A percentile compares a stretch with the other conserved stretches of the same genome.
Conservation (phyloP, 2,329 filamentous ascomycete genomes). For the Hortaea werneckii region DNA sequence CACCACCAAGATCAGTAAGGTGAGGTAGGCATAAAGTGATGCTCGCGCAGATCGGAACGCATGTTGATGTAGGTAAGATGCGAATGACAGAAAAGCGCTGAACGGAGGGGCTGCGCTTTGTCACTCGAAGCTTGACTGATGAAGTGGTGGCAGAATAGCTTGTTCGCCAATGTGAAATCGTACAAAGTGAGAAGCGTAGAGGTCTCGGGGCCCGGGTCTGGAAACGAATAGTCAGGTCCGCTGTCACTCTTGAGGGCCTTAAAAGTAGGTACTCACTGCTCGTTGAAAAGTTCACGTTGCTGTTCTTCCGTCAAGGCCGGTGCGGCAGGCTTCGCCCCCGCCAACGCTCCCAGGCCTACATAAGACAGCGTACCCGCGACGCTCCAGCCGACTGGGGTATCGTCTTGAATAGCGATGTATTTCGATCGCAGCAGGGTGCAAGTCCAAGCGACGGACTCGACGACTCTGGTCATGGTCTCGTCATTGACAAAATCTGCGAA, state of each 20-base stretch:
- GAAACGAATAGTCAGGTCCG: not conserved
- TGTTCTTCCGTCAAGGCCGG: slow-evolving; percentile 64
- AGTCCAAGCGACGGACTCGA: slow-evolving; percentile 62
- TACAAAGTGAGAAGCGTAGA: slow-evolving; percentile 77
- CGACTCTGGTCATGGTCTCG: slow-evolving; percentile 69
- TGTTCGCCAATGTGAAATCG: slow-evolving; percentile 90
- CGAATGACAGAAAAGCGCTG: slow-evolving; percentile 71
- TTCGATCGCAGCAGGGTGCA: slow-evolving; percentile 59
- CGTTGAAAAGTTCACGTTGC: slow-evolving; percentile 68
- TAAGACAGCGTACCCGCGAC: slow-evolving; percentile 70
- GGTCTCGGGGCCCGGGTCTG: slow-evolving; percentile 72
- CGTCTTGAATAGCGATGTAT: slow-evolving; percentile 81
- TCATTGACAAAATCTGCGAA: slow-evolving; percentile 96
- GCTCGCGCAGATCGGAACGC: slow-evolving; percentile 73
- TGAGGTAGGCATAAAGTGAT: slow-evolving; percentile 74
- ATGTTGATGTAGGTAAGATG: slow-evolving; percentile 88
- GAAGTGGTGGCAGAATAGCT: slow-evolving; percentile 82
- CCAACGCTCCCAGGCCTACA: slow-evolving; percentile 70
- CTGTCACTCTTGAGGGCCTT: too few species aligned
- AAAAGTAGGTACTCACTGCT: slow-evolving; percentile 49
- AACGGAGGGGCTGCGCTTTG: slow-evolving; percentile 44
- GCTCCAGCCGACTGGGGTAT: slow-evolving; percentile 82
- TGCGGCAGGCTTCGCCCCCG: slow-evolving; percentile 48
- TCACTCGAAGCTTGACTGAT: slow-evolving; percentile 39
- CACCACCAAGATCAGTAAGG: slow-evolving; percentile 73